Evolutionary conservation across 73 alveolate species (phyloP).

Genomic region (Uronychia setigera): DNA sequence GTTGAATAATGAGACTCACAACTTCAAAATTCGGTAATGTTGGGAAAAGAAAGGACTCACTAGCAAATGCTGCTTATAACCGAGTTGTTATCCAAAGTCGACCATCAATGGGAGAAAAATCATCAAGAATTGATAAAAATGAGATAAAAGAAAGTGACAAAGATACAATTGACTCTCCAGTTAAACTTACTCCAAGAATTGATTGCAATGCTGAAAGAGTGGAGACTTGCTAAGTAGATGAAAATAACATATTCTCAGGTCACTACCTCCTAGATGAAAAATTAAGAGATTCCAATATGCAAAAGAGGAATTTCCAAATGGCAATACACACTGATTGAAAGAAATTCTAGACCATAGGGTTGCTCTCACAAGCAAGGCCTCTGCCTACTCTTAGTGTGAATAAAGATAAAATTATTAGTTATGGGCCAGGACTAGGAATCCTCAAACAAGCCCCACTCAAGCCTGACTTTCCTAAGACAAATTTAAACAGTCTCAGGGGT

Average conservation of each 20-base stretch:
- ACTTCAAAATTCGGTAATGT: no score
- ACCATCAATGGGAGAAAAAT: neutral
- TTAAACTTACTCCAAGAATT: neutral
- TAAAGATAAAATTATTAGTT: no score
- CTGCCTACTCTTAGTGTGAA: neutral
- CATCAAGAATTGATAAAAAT: neutral
- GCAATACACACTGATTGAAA: neutral
- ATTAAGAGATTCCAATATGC: neutral
- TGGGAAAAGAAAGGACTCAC: no score
- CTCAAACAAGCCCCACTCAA: neutral
- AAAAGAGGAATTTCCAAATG: neutral
- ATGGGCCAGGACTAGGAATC: neutral
- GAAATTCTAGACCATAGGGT: neutral
- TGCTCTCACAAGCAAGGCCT: neutral
- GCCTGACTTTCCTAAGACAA: neutral
- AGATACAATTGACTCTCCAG: neutral
- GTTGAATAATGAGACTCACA: no score
- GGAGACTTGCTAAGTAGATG: neutral
- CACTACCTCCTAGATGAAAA: neutral
- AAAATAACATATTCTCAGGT: neutral
- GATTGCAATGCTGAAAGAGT: neutral
- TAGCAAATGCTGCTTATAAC: no score
- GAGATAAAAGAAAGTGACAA: neutral
- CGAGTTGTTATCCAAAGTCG: neutral
- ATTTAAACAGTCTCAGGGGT: neutral